A percentile compares a stretch with the other conserved stretches of the same genome.
phyloP scores from a whole-genome alignment of 441 rosid species.

The Geranium incanum region DNA sequence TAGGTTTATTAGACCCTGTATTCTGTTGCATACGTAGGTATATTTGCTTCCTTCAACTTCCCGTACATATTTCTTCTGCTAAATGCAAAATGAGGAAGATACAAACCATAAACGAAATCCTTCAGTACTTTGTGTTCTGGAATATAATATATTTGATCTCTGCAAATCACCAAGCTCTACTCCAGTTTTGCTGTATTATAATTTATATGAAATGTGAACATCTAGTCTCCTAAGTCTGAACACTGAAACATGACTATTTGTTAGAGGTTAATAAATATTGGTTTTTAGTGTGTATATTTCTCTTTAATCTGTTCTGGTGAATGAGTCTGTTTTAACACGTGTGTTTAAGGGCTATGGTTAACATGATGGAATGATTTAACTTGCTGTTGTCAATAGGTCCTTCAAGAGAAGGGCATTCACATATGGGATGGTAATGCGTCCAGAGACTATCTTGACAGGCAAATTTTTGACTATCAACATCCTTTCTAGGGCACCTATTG shows the following conservation, averaged over 20 bases:
- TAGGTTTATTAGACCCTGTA: too few species aligned
- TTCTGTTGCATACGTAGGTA: neutral
- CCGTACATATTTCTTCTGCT: neutral
- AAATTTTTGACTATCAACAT: conserved; percentile 13
- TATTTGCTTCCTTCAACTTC: neutral
- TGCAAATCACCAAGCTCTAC: neutral
- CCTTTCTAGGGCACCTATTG: neutral
- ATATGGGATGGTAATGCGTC: conserved; percentile 96
- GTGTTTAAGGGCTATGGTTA: neutral
- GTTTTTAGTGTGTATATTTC: neutral
- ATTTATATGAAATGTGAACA: neutral
- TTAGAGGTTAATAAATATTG: neutral
- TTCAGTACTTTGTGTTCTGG: neutral
- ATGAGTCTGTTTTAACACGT: neutral
- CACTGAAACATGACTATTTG: neutral
- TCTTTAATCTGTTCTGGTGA: neutral
- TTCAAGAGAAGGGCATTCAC: conserved; percentile 74
- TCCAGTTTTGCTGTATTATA: neutral
- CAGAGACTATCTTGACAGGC: conserved; percentile 78
- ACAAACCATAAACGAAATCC: neutral
- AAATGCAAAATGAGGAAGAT: neutral
- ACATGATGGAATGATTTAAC: neutral
- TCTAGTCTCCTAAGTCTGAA: neutral
- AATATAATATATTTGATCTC: neutral
- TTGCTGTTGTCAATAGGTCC: conserved; percentile 38